phyloP scores from a whole-genome alignment of 352 stramenopile genomes.

The Globisporangium perplexum region DNA sequence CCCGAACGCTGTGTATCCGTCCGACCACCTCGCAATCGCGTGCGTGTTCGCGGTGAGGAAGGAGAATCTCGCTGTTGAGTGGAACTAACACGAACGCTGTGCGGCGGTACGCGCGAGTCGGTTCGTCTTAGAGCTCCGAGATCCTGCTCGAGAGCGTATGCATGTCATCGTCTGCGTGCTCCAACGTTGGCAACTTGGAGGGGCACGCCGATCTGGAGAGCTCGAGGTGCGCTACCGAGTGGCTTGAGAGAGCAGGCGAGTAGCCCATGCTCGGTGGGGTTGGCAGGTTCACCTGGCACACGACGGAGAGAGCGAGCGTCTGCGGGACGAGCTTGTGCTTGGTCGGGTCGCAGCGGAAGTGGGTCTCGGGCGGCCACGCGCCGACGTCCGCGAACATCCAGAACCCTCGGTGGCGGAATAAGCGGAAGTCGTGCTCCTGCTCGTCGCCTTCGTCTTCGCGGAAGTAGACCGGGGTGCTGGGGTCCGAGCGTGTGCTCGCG shows the following conservation, averaged over 20 bases:
- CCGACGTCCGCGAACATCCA: constrained; percentile 62
- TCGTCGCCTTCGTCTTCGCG: constrained; percentile 27
- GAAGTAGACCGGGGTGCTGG: constrained; percentile 33
- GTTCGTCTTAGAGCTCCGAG: constrained; percentile 23
- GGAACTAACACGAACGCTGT: constrained; percentile 30
- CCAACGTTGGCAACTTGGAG: background rate
- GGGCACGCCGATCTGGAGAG: constrained; percentile 10
- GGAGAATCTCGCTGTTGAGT: constrained; percentile 37
- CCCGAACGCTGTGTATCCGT: constrained; percentile 63
- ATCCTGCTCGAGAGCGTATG: constrained; percentile 11
- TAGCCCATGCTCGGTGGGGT: constrained; percentile 37
- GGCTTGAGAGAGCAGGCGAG: constrained; percentile 17
- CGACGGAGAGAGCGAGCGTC: constrained; percentile 10
- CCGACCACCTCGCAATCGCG: constrained; percentile 71
- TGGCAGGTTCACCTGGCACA: constrained; percentile 26
- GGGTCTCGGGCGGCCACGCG: constrained; percentile 42
- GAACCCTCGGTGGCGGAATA: constrained; percentile 59
- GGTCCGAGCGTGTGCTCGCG: constrained; percentile 21
- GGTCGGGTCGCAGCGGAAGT: constrained; percentile 60
- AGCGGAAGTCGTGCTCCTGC: constrained; percentile 30
- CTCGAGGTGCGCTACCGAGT: constrained; percentile 14
- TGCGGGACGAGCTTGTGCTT: constrained; percentile 16
- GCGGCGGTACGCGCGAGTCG: no score
- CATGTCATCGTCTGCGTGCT: background rate
- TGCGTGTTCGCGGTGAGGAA: constrained; percentile 52